phyloP scores from a whole-genome alignment of 2,329 filamentous ascomycete species.

The Botrytis sinoallii region DNA sequence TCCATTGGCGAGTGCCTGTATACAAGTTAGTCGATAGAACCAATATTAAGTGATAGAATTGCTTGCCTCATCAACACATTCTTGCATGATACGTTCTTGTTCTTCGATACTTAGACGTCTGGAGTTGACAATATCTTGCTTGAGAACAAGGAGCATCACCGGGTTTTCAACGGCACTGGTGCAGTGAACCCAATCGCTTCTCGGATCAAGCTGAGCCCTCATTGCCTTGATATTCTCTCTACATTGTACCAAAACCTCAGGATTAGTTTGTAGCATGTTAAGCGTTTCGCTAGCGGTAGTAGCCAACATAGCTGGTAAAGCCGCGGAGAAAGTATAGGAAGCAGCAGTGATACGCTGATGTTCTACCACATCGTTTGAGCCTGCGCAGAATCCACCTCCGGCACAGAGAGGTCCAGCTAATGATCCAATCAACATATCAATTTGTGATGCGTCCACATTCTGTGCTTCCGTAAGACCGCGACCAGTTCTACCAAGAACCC shows the following conservation, averaged over 20 bases:
- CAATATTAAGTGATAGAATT: neutral
- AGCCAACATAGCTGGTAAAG: conserved; percentile 86
- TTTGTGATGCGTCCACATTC: conserved; percentile 87
- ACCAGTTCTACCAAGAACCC: conserved; percentile 85
- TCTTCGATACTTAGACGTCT: conserved; percentile 68
- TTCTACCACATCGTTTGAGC: conserved; percentile 85
- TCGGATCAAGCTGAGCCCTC: conserved; percentile 82
- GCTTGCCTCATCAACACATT: conserved; percentile 92
- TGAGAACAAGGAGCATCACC: conserved; percentile 77
- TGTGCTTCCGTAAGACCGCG: conserved; percentile 93
- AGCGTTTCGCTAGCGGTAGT: conserved; percentile 95
- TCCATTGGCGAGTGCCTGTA: conserved; percentile 76
- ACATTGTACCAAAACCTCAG: conserved; percentile 73
- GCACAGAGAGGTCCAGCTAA: conserved; percentile 86
- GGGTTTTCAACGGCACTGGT: conserved; percentile 83
- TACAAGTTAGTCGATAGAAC: conserved; percentile 16
- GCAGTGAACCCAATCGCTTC: conserved; percentile 88
- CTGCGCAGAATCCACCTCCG: conserved; percentile 94
- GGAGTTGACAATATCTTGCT: conserved; percentile 73
- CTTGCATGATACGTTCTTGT: conserved; percentile 80
- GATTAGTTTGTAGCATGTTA: conserved; percentile 78
- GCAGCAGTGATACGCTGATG: conserved; percentile 92
- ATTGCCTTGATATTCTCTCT: conserved; percentile 85
- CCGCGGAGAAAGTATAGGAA: conserved; percentile 93
- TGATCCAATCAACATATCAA: conserved; percentile 97